These are phyloP conservation scores for Lyophyllum atratum DNA, from an alignment of 768 basidiomycete genomes.

Conservation along the genomic window DNA sequence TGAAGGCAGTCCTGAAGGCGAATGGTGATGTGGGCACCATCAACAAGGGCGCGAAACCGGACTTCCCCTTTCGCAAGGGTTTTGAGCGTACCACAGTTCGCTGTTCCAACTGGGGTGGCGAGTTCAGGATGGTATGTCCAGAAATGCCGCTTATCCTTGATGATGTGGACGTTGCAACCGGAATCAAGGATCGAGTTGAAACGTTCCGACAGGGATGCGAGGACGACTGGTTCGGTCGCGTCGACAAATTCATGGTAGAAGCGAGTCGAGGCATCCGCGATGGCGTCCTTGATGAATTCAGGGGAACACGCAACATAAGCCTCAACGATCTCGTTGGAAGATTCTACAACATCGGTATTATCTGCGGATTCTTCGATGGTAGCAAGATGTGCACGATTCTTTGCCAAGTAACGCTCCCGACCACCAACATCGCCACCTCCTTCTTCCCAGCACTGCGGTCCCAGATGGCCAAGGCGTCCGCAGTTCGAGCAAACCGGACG, in stretches of 20 bases:
- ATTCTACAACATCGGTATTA: neutral
- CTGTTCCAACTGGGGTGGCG: slow-evolving; percentile 13
- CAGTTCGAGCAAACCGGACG: neutral
- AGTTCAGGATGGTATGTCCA: slow-evolving; percentile 9
- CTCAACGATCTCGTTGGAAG: neutral
- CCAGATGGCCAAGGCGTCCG: neutral
- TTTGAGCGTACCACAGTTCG: slow-evolving; percentile 17
- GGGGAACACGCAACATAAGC: neutral
- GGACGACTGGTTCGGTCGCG: neutral
- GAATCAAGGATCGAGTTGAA: slow-evolving; percentile 22
- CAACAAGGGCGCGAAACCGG: neutral
- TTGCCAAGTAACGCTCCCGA: neutral
- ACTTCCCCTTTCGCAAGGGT: slow-evolving; percentile 18
- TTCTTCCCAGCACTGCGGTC: neutral
- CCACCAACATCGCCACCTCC: neutral
- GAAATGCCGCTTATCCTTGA: slow-evolving; percentile 16
- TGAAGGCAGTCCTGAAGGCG: slow-evolving; percentile 22
- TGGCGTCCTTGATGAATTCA: neutral
- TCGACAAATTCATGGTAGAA: neutral
- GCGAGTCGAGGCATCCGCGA: neutral
- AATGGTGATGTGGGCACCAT: neutral
- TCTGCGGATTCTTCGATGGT: neutral
- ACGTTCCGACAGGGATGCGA: neutral
- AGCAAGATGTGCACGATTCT: neutral
- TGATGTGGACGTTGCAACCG: slow-evolving; percentile 23